Percentiles rank a stretch among this genome's conserved stretches.
phyloP scores from a whole-genome alignment of 805 yeast genomes.

The Schwanniomyces sp. region DNA sequence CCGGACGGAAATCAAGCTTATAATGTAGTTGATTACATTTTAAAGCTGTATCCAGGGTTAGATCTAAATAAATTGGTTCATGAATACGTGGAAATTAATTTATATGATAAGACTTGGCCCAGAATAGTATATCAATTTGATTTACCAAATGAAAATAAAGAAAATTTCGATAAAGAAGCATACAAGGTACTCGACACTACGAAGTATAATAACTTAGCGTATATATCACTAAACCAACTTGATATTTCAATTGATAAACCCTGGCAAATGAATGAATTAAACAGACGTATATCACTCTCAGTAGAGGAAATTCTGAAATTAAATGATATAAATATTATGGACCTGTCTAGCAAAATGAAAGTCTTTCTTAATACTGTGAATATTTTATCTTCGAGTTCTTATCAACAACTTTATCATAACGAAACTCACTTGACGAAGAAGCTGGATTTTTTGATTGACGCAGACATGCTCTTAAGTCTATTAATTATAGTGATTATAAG shows the following conservation, averaged over 20 bases:
- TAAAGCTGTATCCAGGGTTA: conserved; percentile 33
- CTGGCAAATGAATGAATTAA: conserved; percentile 35
- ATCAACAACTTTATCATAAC: conserved; percentile 3
- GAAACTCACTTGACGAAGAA: neutral
- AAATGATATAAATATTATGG: conserved; percentile 36
- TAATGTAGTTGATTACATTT: conserved; percentile 27
- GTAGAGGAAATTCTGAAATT: conserved; percentile 49
- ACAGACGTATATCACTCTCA: conserved; percentile 49
- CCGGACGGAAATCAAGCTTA: conserved; percentile 36
- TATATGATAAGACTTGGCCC: conserved; percentile 69
- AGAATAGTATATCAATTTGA: conserved; percentile 37
- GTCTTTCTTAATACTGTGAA: conserved; percentile 54
- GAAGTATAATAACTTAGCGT: conserved; percentile 33
- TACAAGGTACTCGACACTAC: conserved; percentile 23
- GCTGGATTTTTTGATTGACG: conserved; percentile 52
- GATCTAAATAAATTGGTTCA: conserved; percentile 58
- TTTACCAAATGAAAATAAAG: conserved; percentile 19
- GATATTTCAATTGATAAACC: conserved; percentile 44
- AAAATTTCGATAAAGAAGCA: conserved; percentile 22
- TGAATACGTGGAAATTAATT: conserved; percentile 67
- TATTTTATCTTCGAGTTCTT: conserved; percentile 39
- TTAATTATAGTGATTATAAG: conserved; percentile 69
- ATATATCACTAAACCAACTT: conserved; percentile 51
- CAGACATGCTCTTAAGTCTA: conserved; percentile 76
- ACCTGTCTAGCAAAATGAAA: conserved; percentile 47